phyloP scores from a whole-genome alignment of 768 basidiomycete genomes.

The Psilocybe tampanensis region DNA sequence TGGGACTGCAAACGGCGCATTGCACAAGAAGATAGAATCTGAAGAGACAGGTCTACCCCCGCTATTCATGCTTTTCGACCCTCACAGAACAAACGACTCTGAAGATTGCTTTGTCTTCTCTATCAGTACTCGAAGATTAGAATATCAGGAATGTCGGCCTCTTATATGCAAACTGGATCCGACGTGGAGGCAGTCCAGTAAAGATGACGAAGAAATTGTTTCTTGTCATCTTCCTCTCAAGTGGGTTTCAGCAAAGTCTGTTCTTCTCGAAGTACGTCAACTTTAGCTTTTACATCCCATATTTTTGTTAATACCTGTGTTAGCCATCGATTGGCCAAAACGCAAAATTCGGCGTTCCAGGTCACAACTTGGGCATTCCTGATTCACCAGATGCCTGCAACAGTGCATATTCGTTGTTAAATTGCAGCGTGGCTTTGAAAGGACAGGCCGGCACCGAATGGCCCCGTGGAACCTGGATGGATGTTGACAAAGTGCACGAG shows the following conservation, averaged over 20 bases:
- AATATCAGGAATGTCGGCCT: constrained; percentile 81
- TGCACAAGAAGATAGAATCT: constrained; percentile 64
- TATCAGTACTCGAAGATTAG: constrained; percentile 72
- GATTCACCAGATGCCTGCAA: constrained; percentile 65
- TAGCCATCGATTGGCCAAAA: constrained; percentile 57
- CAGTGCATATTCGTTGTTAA: constrained; percentile 76
- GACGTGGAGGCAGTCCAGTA: constrained; percentile 75
- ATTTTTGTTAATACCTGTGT: constrained; percentile 7
- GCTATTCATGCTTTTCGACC: constrained; percentile 85
- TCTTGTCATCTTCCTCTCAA: constrained; percentile 59
- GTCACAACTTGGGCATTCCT: constrained; percentile 48
- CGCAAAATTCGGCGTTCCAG: constrained; percentile 71
- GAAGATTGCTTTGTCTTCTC: constrained; percentile 89
- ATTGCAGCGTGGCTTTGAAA: constrained; percentile 73
- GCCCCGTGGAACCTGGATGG: constrained; percentile 72
- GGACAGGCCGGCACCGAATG: constrained; percentile 78
- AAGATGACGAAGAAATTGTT: constrained; percentile 50
- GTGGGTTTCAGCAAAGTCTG: constrained; percentile 58
- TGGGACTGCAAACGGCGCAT: constrained; percentile 82
- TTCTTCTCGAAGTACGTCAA: constrained; percentile 57
- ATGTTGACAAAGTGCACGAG: constrained; percentile 87
- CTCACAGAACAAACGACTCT: constrained; percentile 74
- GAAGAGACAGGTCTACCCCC: constrained; percentile 58
- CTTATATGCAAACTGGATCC: constrained; percentile 73
- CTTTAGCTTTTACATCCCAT: constrained; percentile 1